A percentile compares a stretch with the other conserved stretches of the same genome.
Evolutionary conservation across 2,329 filamentous ascomycete species (phyloP).

Genomic region (Ceratocystis harringtonii): DNA sequence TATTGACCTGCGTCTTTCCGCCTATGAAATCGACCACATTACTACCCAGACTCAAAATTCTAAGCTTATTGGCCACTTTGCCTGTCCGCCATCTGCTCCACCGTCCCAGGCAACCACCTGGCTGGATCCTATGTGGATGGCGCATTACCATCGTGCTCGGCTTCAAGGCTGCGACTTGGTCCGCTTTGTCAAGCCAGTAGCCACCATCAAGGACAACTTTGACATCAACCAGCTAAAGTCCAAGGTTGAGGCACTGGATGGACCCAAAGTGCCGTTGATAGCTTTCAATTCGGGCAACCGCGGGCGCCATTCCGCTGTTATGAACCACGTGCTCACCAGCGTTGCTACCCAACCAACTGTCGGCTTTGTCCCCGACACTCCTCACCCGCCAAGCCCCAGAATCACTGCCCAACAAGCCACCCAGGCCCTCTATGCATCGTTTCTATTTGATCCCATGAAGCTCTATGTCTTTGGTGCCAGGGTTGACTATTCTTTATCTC

Average conservation of each 20-base stretch:
- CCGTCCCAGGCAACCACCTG: constrained; percentile 28
- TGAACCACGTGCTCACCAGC: constrained; percentile 42
- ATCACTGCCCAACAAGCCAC: constrained; percentile 51
- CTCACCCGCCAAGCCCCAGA: constrained; percentile 16
- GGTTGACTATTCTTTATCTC: constrained; percentile 57
- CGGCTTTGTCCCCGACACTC: constrained; percentile 23
- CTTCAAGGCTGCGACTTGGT: constrained; percentile 46
- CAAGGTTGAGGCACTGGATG: constrained; percentile 30
- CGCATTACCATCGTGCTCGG: constrained; percentile 43
- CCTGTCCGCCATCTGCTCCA: constrained; percentile 18
- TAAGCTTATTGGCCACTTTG: constrained; percentile 46
- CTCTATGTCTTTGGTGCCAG: constrained; percentile 62
- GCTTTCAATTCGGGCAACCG: constrained; percentile 49
- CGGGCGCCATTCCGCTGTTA: constrained; percentile 49
- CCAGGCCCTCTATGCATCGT: constrained; percentile 49
- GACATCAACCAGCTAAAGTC: constrained; percentile 41
- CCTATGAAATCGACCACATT: constrained; percentile 35
- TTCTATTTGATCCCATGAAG: constrained; percentile 52
- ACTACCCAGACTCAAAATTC: constrained; percentile 37
- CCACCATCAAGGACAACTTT: constrained; percentile 46
- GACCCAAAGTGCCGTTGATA: constrained; percentile 38
- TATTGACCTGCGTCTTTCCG: constrained; percentile 43
- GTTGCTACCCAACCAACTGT: constrained; percentile 17
- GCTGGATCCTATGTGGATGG: constrained; percentile 39
- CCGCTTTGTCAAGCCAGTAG: constrained; percentile 43